phyloP scores from a whole-genome alignment of 2,329 filamentous ascomycete genomes.

The Ascosphaera apis region DNA sequence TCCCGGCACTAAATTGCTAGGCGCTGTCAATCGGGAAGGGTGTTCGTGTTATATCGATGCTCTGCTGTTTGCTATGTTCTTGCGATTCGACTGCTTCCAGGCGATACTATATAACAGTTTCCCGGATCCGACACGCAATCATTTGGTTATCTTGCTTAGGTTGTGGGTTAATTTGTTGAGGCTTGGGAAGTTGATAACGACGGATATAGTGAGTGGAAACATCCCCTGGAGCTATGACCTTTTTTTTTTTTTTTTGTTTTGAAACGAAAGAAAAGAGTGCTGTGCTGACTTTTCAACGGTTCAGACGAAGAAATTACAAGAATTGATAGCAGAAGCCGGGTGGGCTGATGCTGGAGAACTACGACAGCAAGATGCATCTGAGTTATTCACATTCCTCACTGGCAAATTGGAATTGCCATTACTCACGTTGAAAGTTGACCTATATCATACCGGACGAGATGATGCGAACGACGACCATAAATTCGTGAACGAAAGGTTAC shows the following conservation, averaged over 20 bases:
- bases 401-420: conserved; percentile 71
- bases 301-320: conserved; percentile 61
- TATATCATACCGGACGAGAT: conserved; percentile 76
- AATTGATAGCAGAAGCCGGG: conserved; percentile 61
- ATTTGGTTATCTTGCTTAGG: conserved; percentile 53
- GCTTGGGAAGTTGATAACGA: conserved; percentile 61
- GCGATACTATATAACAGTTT: conserved; percentile 69
- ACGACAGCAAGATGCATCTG: conserved; percentile 86
- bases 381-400: conserved; percentile 88
- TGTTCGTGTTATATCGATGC: conserved; percentile 94
- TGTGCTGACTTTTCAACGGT: conserved; percentile 5
- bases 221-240: not conserved
- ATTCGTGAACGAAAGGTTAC: conserved; percentile 69
- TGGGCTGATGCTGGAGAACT: conserved; percentile 59
- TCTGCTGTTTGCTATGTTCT: conserved; percentile 88
- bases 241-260: conserved; percentile 2
- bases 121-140: conserved; percentile 46
- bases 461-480: conserved; percentile 76
- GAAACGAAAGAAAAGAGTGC: too few relatives aligned
- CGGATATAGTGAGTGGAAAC: conserved; percentile 41
- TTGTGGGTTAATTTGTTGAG: conserved; percentile 88
- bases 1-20: conserved; percentile 47
- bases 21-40: conserved; percentile 61
- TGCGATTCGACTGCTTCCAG: conserved; percentile 71
- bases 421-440: conserved; percentile 75